Percentiles rank a stretch among this genome's conserved stretches.
These are phyloP conservation scores for Abelmoschus esculentus DNA, from an alignment of 345 rosid genomes.

Conservation along the genomic window DNA sequence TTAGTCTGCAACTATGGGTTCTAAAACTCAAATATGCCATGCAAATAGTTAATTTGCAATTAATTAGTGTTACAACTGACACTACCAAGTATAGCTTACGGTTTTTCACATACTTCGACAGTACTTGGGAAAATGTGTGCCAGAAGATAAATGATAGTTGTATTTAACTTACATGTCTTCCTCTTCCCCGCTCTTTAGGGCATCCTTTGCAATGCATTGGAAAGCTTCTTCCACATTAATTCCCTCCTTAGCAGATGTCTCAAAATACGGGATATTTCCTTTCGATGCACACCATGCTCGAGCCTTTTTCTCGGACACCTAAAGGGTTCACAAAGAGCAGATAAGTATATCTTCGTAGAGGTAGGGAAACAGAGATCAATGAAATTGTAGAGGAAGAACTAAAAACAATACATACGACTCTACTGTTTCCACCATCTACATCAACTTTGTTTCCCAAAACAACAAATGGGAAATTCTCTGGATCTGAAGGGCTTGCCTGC, in stretches of 20 bases:
- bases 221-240: constrained; percentile 96
- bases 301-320: constrained; percentile 96
- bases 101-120: neutral
- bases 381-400: neutral
- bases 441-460: constrained; percentile 86
- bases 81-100: neutral
- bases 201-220: constrained; percentile 89
- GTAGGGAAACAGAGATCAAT: neutral
- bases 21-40: neutral
- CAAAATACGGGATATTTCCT: constrained; percentile 96
- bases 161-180: constrained; percentile 79
- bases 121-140: neutral
- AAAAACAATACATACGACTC: constrained; percentile 51
- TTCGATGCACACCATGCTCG: constrained; percentile 98
- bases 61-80: neutral
- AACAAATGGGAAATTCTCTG: constrained; percentile 92
- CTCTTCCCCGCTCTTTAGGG: constrained; percentile 83
- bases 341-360: neutral
- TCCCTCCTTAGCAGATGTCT: constrained; percentile 98
- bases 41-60: neutral
- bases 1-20: neutral
- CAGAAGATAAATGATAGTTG: neutral
- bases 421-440: constrained; percentile 85
- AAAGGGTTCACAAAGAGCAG: constrained; percentile 1
- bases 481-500: constrained; percentile 96